These are phyloP conservation scores for Fomitiporia mediterranea DNA, from an alignment of 1,284 basidiomycete genomes.

Conservation along the genomic window DNA sequence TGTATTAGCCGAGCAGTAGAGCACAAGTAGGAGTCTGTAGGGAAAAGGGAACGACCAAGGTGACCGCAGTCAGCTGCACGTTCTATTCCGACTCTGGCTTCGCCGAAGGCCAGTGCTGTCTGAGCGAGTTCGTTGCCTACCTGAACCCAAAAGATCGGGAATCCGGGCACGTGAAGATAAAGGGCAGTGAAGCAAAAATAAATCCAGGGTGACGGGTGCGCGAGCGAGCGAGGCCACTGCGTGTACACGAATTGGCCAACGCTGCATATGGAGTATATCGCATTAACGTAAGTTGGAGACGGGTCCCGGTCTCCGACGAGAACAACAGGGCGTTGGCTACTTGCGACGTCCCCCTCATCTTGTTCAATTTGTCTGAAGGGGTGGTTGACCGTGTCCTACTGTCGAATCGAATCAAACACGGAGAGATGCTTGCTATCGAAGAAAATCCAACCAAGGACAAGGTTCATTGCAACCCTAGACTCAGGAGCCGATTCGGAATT, in stretches of 20 bases:
- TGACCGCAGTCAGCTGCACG: too few relatives aligned
- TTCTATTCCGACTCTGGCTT: too few relatives aligned
- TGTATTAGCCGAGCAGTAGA: too few relatives aligned
- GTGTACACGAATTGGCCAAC: neutral
- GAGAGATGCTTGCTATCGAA: neutral
- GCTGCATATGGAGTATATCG: neutral
- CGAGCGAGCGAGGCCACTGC: neutral
- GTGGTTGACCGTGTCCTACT: neutral
- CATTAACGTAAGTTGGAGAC: neutral
- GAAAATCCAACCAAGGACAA: too few relatives aligned
- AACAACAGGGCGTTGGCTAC: neutral
- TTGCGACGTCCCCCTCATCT: too few relatives aligned
- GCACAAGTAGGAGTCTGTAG: too few relatives aligned
- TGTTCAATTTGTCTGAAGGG: too few relatives aligned
- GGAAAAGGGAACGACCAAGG: too few relatives aligned
- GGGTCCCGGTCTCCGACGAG: neutral
- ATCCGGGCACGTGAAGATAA: neutral
- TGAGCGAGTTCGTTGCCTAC: neutral
- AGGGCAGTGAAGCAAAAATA: neutral
- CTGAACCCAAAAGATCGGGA: neutral
- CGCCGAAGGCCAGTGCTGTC: too few relatives aligned
- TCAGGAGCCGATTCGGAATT: neutral
- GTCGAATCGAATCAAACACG: neutral
- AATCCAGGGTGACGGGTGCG: slow-evolving; percentile 1
- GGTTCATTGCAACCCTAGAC: too few relatives aligned